Evolutionary conservation across 2,329 filamentous ascomycete genomes (phyloP).

Genomic region (Davidsoniella neocaledoniae): DNA sequence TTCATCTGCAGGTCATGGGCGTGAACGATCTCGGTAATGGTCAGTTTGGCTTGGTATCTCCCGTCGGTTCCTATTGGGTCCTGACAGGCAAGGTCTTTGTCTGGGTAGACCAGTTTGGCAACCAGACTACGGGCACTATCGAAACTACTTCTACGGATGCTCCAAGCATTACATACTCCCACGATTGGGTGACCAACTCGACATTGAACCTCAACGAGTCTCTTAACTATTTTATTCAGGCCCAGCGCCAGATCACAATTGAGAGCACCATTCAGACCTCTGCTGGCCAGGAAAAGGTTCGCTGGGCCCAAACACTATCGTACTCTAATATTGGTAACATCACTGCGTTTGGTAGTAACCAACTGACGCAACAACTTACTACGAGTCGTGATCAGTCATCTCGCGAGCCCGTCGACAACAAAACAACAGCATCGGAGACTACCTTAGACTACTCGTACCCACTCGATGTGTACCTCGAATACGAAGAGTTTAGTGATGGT

Average conservation of each 20-base stretch:
- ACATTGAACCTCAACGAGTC: slow-evolving; percentile 38
- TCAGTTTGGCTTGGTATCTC: slow-evolving; percentile 26
- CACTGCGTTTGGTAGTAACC: slow-evolving; percentile 21
- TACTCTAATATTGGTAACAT: slow-evolving; percentile 37
- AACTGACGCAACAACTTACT: slow-evolving; percentile 25
- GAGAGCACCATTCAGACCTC: slow-evolving; percentile 25
- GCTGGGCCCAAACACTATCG: slow-evolving; percentile 42
- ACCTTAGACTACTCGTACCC: slow-evolving; percentile 31
- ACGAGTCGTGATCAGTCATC: slow-evolving; percentile 28
- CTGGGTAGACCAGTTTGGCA: slow-evolving; percentile 42
- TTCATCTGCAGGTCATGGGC: slow-evolving; percentile 51
- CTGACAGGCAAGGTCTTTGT: slow-evolving; percentile 66
- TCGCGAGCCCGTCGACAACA: slow-evolving; percentile 11
- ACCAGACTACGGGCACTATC: slow-evolving; percentile 33
- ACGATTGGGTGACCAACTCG: slow-evolving; percentile 20
- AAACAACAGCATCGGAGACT: not conserved
- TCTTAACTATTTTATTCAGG: slow-evolving; percentile 40
- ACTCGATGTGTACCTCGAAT: slow-evolving; percentile 18
- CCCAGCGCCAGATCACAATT: slow-evolving; percentile 37
- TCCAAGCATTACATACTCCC: slow-evolving; percentile 17
- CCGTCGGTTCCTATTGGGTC: slow-evolving; percentile 41
- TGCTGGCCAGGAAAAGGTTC: slow-evolving; percentile 16
- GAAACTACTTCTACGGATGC: slow-evolving; percentile 11
- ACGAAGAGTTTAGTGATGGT: slow-evolving; percentile 7
- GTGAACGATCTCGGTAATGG: slow-evolving; percentile 37